Evolutionary conservation across 257 asterid species (phyloP), one percentile per base, ranked within the genome.

Genomic region (Euphrasia confusa): DNA sequence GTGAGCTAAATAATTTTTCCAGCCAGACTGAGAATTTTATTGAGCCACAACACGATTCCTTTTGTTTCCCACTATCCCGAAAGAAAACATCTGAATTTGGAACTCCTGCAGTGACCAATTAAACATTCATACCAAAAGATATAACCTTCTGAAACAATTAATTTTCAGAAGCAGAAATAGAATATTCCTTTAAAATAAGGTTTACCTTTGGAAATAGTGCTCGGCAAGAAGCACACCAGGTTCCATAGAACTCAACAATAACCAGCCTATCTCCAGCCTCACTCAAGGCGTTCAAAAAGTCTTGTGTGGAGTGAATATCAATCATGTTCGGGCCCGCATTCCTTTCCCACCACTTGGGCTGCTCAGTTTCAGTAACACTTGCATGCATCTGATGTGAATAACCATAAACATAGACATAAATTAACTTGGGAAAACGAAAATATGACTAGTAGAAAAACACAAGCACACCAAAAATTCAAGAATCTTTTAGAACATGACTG

Each of bases 201-300:
- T 71, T 54, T 63, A 87, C 94, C 86, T 83, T 87, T 54, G 95
- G 95, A 65, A 75, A 87, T 64, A 87, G 70, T 54, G 94, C 94
- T 76, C 89, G 81, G 61, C 95, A 87, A 69, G 95, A 87, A 67
- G 95, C 95, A 65, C 95, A 87, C 95, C 95, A 87, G 44, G 95
- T 76, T 37, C 85, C 95, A 73, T 79, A 87, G 70, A 84, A 75
- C 64, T 87, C 94, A 63, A 87, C 96, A 8, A 87, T 73, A 61
- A 84, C 96, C 61, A 87, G 75, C 67, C 83, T 79, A 61, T 87
- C 94, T 74, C 94, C 96, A 64, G 96, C 96, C 77, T 78, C 72
- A 69, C 85, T 67, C 76, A 87, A 71, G 40, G 87, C 90, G 66
- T 72, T 80, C 61, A 84, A 72, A 64, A 87, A 84, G 60, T 87